A percentile compares a stretch with the other conserved stretches of the same genome.
phyloP scores from a whole-genome alignment of 2,329 filamentous ascomycete genomes.

The Scolecobasidium constrictum region DNA sequence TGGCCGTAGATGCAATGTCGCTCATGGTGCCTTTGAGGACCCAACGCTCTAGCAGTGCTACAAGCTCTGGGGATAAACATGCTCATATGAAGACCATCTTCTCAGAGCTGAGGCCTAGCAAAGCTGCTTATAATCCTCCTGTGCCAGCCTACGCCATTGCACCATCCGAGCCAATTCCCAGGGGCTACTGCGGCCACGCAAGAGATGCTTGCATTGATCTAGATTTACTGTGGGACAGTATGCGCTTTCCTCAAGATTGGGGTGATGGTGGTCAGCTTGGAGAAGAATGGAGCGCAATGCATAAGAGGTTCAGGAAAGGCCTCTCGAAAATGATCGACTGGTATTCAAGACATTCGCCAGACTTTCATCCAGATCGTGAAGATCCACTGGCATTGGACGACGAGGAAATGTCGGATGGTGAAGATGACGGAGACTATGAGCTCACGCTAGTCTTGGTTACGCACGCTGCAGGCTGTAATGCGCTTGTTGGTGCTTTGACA shows the following conservation, averaged over 20 bases:
- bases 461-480: constrained; percentile 93
- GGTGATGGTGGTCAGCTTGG: constrained; percentile 79
- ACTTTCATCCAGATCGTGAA: constrained; percentile 20
- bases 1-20: constrained; percentile 4
- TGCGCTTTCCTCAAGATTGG: constrained; percentile 66
- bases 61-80: neutral
- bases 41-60: constrained; percentile 7
- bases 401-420: constrained; percentile 27
- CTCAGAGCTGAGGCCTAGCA: constrained; percentile 12
- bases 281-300: constrained; percentile 95
- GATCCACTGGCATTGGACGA: constrained; percentile 22
- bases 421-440: constrained; percentile 56
- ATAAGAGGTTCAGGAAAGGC: constrained; percentile 74
- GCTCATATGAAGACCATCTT: neutral
- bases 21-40: neutral
- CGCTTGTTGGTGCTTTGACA: constrained; percentile 81
- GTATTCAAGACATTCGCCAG: constrained; percentile 52
- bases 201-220: constrained; percentile 74
- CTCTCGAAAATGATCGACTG: constrained; percentile 70
- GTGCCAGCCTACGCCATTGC: constrained; percentile 76
- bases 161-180: constrained; percentile 67
- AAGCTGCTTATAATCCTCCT: constrained; percentile 56
- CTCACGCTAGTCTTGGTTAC: constrained; percentile 81
- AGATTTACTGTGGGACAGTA: constrained; percentile 97
- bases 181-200: constrained; percentile 82